Percentiles rank a stretch among this genome's conserved stretches.
Evolutionary conservation across 2,329 filamentous ascomycete species (phyloP).

Genomic region (Cladorrhinum sp.): DNA sequence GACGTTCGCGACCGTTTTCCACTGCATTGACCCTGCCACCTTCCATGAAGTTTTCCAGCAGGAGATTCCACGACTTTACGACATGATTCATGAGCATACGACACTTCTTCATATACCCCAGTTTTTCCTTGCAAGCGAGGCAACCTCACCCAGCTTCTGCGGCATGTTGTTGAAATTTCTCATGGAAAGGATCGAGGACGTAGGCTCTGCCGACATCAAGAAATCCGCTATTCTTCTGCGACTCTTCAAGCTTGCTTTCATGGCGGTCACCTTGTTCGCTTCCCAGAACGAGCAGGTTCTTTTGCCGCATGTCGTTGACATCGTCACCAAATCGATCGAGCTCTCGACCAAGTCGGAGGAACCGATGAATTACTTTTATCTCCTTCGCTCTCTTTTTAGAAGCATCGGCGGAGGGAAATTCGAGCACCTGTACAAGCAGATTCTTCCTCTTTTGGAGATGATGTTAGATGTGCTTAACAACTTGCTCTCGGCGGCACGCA

Average conservation of each 20-base stretch:
- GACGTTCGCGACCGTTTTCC: conserved; percentile 96
- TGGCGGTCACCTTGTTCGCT: conserved; percentile 97
- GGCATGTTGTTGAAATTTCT: conserved; percentile 97
- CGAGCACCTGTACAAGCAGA: conserved; percentile 97
- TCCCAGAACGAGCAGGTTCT: conserved; percentile 93
- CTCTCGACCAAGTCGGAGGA: conserved; percentile 93
- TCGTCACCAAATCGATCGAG: conserved; percentile 96
- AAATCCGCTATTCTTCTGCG: conserved; percentile 90
- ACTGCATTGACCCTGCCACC: conserved; percentile 95
- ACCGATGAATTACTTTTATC: conserved; percentile 97
- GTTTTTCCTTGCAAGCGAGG: conserved; percentile 97
- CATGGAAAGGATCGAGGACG: conserved; percentile 94
- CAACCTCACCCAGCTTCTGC: conserved; percentile 94
- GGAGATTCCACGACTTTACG: conserved; percentile 93
- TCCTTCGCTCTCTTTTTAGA: conserved; percentile 86
- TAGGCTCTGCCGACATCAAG: conserved; percentile 86
- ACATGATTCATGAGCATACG: conserved; percentile 97
- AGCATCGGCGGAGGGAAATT: conserved; percentile 98
- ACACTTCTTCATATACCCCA: conserved; percentile 92
- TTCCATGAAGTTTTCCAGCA: conserved; percentile 98
- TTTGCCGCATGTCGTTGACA: conserved; percentile 91
- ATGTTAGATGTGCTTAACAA: conserved; percentile 96
- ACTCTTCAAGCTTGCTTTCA: conserved; percentile 97
- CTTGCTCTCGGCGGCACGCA: conserved; percentile 82
- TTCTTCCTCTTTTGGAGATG: conserved; percentile 94